phyloP scores from a whole-genome alignment of 257 asterid species.

The Capsicum baccatum region DNA sequence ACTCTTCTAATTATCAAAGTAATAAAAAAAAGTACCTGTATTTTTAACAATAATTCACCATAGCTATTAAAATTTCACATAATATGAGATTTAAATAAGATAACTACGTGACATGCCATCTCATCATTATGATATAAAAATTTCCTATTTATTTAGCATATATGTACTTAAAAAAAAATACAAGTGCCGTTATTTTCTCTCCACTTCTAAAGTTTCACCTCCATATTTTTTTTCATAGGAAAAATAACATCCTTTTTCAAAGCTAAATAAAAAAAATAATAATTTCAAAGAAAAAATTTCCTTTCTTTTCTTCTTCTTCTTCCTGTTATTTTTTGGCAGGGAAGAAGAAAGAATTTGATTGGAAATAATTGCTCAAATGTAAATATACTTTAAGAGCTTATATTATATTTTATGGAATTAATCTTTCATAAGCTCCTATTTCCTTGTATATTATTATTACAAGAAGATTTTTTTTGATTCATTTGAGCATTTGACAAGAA shows the following conservation, averaged over 20 bases:
- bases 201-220: slow-evolving; percentile 26
- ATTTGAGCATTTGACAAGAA: slow-evolving; percentile 6
- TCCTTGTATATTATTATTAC: background rate
- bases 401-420: background rate
- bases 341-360: slow-evolving; percentile 16
- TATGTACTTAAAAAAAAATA: background rate
- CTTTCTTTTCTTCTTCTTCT: no score
- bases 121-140: background rate
- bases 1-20: background rate
- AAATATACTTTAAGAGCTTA: slow-evolving; percentile 7
- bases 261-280: slow-evolving; percentile 23
- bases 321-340: background rate
- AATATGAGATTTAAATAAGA: background rate
- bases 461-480: background rate
- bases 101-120: background rate
- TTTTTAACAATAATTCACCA: background rate
- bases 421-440: background rate
- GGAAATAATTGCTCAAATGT: slow-evolving; percentile 17
- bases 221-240: slow-evolving; percentile 27
- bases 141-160: background rate
- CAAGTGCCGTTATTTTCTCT: slow-evolving; percentile 31
- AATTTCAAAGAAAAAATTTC: background rate
- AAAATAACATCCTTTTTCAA: slow-evolving; percentile 56
- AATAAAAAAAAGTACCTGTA: background rate
- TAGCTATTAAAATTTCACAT: background rate